Percentiles rank a stretch among this genome's conserved stretches.
Evolutionary conservation across 2,329 filamentous ascomycete genomes (phyloP).

Genomic region (Colletotrichum cereale): DNA sequence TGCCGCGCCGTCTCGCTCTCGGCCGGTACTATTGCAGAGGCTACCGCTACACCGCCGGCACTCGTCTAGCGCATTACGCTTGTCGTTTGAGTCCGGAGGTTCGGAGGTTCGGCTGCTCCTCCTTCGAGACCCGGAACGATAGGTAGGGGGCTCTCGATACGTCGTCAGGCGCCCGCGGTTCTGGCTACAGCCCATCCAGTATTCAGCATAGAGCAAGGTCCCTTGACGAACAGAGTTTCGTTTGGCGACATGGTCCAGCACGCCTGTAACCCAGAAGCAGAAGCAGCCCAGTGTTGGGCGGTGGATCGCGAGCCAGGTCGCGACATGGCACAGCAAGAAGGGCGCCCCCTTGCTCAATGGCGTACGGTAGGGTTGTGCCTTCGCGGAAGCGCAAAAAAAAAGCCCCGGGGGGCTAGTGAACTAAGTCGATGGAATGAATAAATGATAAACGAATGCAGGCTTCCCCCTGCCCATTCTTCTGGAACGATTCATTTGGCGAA

Average conservation of each 20-base stretch:
- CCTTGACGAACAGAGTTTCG: slow-evolving; percentile 16
- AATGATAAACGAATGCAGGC: neutral
- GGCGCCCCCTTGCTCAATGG: neutral
- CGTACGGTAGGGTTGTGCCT: slow-evolving; percentile 2
- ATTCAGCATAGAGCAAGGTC: slow-evolving; percentile 4
- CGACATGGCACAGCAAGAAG: neutral
- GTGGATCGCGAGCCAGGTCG: slow-evolving; percentile 18
- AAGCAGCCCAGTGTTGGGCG: slow-evolving; percentile 3
- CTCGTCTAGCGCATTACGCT: slow-evolving; percentile 16
- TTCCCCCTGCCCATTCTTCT: slow-evolving; percentile 28
- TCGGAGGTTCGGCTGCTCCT: neutral
- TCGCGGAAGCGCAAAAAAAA: slow-evolving; percentile 35
- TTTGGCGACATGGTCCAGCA: neutral
- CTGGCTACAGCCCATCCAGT: slow-evolving; percentile 1
- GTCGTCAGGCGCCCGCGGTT: slow-evolving; percentile 13
- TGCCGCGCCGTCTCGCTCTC: neutral
- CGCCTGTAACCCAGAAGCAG: neutral
- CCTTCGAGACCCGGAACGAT: slow-evolving; percentile 15
- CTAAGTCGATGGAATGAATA: slow-evolving; percentile 23
- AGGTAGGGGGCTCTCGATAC: slow-evolving; percentile 28
- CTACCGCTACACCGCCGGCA: slow-evolving; percentile 5
- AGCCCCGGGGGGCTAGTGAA: slow-evolving; percentile 18
- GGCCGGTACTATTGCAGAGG: neutral
- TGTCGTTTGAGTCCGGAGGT: neutral
- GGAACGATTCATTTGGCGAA: slow-evolving; percentile 37